Base-by-base conservation (phyloP, 768 basidiomycete species). In the Serendipita vermifera region DNA sequence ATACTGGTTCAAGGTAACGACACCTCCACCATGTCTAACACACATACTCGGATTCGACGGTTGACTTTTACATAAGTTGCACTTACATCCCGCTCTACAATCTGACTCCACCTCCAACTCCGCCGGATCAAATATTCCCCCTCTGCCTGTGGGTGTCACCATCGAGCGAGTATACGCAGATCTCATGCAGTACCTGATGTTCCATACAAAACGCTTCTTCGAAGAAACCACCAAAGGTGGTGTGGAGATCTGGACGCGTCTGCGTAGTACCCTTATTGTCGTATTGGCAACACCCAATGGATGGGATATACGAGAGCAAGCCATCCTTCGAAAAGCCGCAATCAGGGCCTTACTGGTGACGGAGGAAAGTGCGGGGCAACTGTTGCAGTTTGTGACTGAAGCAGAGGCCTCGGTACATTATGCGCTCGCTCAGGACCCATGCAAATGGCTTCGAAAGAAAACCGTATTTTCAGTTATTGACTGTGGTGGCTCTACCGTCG, bases 401-500 rank as follows among this genome's bases (percentile, higher is more conserved):
- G 78, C 76, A 32, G 78, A 79, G 62, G 77, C 77, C 0, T 73
- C 73, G 63, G 62, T 78, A 7, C 76, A 78, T 60, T 78, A 67
- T 55, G 75, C 74, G 38, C 58, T 78, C 53, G 67, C 66, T 4
- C 69, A 67, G 48, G 73, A 70, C 0, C 62, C 72, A 35, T 32
- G 26, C 15, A 60, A 63, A 27, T 62, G 62, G 17, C 64, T 72
- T 51, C 59, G 62, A 61, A 70, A 65, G 33, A 33, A 4, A 58
- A 56, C 9, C 38, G 41, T 7, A 1, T 57, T 3, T 48, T 59
- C 3, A 57, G 69, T 82, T 32, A 74, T 81, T n/a, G 79, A 82
- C 57, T 78, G 79, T 3, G 80, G 81, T 5, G 79, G 79, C 36
- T 81, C 79, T 17, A 83, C 79, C 0, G 69, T 82, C 26, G 80